These are phyloP conservation scores for Oldenlandia corymbosa DNA, from an alignment of 257 asterid species.

Conservation along the genomic window DNA sequence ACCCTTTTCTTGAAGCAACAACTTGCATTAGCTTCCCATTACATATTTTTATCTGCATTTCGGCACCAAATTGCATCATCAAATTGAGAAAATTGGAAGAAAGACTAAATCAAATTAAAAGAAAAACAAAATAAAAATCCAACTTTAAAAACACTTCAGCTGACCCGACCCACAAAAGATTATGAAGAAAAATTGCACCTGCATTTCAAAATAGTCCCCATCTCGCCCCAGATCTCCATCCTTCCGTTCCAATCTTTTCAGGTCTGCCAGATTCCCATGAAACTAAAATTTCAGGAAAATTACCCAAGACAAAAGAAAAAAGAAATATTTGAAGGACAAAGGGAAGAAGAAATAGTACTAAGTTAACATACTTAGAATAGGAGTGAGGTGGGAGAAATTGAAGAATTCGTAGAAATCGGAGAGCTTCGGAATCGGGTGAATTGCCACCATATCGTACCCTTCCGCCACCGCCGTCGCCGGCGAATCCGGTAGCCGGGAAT, in stretches of 20 bases:
- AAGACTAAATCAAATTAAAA: background rate
- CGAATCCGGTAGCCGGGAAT: slow-evolving; percentile 35
- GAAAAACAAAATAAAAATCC: background rate
- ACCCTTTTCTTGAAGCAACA: slow-evolving; percentile 82
- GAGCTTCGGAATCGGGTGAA: slow-evolving; percentile 93
- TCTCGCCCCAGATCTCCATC: slow-evolving; percentile 51
- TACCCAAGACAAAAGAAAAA: background rate
- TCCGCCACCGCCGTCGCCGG: slow-evolving; percentile 47
- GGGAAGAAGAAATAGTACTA: slow-evolving; percentile 6
- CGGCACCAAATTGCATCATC: slow-evolving; percentile 5
- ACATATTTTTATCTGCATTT: slow-evolving; percentile 88
- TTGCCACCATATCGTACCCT: slow-evolving; percentile 89
- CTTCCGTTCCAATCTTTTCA: slow-evolving; percentile 52
- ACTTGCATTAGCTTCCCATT: slow-evolving; percentile 87
- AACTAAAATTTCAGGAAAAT: background rate
- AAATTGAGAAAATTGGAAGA: background rate
- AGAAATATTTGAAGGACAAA: background rate
- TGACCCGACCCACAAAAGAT: background rate
- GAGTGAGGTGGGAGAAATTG: slow-evolving; percentile 71
- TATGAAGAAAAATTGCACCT: slow-evolving; percentile 39
- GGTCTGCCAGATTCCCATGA: slow-evolving; percentile 34
- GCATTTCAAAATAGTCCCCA: slow-evolving; percentile 83
- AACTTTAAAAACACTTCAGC: background rate
- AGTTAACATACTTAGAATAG: slow-evolving; percentile 60
- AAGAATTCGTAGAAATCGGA: slow-evolving; percentile 96